Base-by-base conservation (phyloP, 129 eudicot genomes). In the Pittosporum tobira region DNA sequence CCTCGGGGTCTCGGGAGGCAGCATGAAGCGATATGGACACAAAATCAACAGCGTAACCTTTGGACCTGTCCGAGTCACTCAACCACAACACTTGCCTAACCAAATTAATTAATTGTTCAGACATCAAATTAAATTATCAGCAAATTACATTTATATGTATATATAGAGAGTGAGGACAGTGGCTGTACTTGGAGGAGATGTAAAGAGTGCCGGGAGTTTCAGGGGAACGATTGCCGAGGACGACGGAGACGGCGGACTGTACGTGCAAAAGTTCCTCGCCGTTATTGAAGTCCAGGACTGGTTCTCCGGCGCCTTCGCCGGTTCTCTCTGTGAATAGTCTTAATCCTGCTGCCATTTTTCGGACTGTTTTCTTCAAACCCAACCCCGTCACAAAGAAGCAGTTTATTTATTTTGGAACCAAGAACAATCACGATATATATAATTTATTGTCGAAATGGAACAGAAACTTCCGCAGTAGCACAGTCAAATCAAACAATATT, bases 11-110 rank as follows among this genome's bases (percentile, higher is more conserved):
- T 29, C 94, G 71, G 20, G 94, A 89, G 22, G 85, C 84, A 5
- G 95, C 97, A 48, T 89, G 97, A 61, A 89, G 95, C 23, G 97
- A 85, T 20, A 89, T 69, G 12, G 86, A 79, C 43, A 82, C n/a
- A 50, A 89, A 85, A 77, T 85, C 84, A 38, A 80, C 95, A 22
- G 95, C 79, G 27, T 85, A 89, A 52, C 97, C 94, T 66, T 75
- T 82, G 13, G 71, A 67, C 51, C 75, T 67, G 36, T 89, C 95
- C 10, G 76, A 36, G 50, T 89, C 94, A 63, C 95, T 89, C 82
- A 89, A 54, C 97, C 97, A 90, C 59, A 90, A 79, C 38, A 90
- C 69, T 69, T 77, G 77, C 82, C 98, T 91, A 6, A 55, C 5
- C 34, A 7, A 8, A 55, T n/a, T 1, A 8, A 55, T n/a, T 1